Conservation (phyloP, 768 basidiomycete species). For the Pholiota conissans region DNA sequence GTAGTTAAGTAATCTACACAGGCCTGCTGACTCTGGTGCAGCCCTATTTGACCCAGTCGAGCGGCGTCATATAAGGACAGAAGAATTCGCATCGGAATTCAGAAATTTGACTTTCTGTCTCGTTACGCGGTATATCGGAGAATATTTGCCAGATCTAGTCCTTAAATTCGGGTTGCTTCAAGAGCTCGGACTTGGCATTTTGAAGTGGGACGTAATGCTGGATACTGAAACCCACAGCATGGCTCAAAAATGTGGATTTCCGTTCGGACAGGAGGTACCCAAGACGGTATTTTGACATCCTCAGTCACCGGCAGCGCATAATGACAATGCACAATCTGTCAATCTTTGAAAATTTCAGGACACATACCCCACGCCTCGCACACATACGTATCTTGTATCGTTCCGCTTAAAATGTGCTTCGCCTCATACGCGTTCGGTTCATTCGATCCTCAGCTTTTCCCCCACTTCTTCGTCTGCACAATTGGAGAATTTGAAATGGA, state of each 20-base stretch:
- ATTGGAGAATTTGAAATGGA: background rate
- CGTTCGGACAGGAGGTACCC: background rate
- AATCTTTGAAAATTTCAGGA: background rate
- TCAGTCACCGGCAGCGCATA: background rate
- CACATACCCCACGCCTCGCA: no score
- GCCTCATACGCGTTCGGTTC: background rate
- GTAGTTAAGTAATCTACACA: background rate
- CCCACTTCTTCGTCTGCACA: background rate
- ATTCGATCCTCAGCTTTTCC: background rate
- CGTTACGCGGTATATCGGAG: no score
- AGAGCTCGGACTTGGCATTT: background rate
- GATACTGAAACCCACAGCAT: background rate
- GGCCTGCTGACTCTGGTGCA: background rate
- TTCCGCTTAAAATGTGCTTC: background rate
- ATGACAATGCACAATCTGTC: background rate
- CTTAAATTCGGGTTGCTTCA: no score
- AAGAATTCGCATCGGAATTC: background rate
- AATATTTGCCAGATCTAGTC: no score
- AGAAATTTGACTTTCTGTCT: no score
- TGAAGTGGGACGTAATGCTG: no score
- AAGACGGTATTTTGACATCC: background rate
- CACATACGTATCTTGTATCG: background rate
- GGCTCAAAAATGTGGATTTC: background rate
- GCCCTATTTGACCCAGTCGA: background rate
- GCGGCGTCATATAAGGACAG: background rate